Evolutionary conservation across 2,329 filamentous ascomycete genomes (phyloP), one percentile per base, ranked within the genome.

Genomic region (Paraphaeosphaeria sporulosa): DNA sequence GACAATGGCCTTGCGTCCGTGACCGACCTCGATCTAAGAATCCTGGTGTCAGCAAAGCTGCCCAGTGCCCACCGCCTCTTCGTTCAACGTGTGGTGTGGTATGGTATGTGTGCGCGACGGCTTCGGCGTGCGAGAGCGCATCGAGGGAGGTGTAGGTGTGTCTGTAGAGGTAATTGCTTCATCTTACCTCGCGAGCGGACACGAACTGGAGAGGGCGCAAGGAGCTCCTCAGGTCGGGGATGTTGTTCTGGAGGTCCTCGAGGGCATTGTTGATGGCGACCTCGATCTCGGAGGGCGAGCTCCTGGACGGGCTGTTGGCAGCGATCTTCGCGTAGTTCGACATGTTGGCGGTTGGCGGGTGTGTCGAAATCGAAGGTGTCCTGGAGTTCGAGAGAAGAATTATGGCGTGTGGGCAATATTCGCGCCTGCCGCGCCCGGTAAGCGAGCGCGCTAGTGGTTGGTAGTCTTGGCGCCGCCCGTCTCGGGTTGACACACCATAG

Each of bases 1-100:
- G 89, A 97, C 94, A 87, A 99, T 95, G 82, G 95, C 95, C 91
- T 98, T 99, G 90, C 97, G 97, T 90, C 95, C 95, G 88, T 98
- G 94, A 88, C 95, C 95, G 86, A 98, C 94, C 89, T 99, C 95
- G 88, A 99, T 95, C 95, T 99, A 80, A 80, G 79, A 82, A 78
- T 83, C 82, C 82, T 84, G 82, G 82, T 84, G 81, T 84, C 82
- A 84, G 82, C 82, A 69, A 78, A 77, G 82, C 82, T 79, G 80
- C 80, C 82, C 82, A 84, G 82, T 84, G 82, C 82, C 82, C 82
- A 83, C 73, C 82, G 82, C 82, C 81, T 84, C 82, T 84, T 83
- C 81, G 73, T 70, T 73, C 66, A 64, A 71, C 59, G 60, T n/a
- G n/a, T 64, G 62, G 49, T 52, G 32, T 51, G 32, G 36, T 21